phyloP scores from a whole-genome alignment of 306 rosid species.

The Ziziphus jujuba region DNA sequence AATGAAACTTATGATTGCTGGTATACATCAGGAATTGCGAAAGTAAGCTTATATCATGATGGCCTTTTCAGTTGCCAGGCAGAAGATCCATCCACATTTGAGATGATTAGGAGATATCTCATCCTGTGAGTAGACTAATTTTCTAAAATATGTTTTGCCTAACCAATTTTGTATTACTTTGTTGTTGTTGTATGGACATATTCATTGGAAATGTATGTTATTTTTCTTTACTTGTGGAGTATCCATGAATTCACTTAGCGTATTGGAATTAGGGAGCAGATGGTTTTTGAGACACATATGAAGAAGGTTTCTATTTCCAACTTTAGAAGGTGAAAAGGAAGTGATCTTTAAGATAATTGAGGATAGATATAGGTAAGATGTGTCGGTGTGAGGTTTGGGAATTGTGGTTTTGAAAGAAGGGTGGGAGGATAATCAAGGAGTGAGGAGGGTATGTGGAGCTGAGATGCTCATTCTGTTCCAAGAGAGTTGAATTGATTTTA shows the following conservation, averaged over 20 bases:
- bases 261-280: too few species aligned
- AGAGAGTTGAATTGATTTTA: too few species aligned
- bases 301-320: too few species aligned
- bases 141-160: neutral
- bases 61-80: conserved; percentile 77
- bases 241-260: neutral
- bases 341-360: too few species aligned
- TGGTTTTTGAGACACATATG: too few species aligned
- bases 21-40: conserved; percentile 77
- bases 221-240: neutral
- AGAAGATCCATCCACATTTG: conserved; percentile 59
- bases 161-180: neutral
- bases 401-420: too few species aligned
- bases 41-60: conserved; percentile 68
- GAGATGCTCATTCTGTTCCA: too few species aligned
- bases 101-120: conserved; percentile 63
- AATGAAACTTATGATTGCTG: conserved; percentile 85
- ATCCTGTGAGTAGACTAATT: conserved; percentile 54
- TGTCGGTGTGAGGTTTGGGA: too few species aligned
- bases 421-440: too few species aligned
- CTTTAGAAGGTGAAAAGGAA: too few species aligned
- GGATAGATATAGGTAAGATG: too few species aligned
- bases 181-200: neutral
- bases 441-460: too few species aligned
- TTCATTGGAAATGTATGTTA: neutral